Evolutionary conservation across 768 basidiomycete species (phyloP), one percentile per base, ranked within the genome.

Genomic region (Serendipita sp.): DNA sequence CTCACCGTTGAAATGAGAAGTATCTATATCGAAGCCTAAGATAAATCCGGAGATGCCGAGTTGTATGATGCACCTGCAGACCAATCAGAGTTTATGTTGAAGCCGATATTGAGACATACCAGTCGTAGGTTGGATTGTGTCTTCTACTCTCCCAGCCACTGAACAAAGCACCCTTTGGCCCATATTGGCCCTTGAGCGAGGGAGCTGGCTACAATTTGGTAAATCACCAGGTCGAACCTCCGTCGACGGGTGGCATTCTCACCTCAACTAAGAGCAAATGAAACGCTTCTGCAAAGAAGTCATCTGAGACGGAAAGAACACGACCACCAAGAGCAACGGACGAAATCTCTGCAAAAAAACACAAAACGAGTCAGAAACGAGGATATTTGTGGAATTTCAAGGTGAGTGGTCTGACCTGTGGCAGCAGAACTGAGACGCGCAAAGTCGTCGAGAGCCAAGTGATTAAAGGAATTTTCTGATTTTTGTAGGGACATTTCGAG

Each of bases 121-220:
- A 98, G 73, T 99, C 96, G 70, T 85, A 83, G 1, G 79, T 71
- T 1, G 88, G 84, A 74, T 96, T 97, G 74, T 99, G 96, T 69
- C 96, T 77, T 46, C 92, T 78, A 32, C 80, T 81, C 73, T 99
- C 96, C 96, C 96, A 99, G 63, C 94, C 96, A 68, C 86, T 90
- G 74, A 80, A 98, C 28, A 97, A 75, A 0, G 95, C 95, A 28
- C 96, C 96, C 46, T 93, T 95, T 2, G 92, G 89, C 4, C 95
- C 95, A 70, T 93, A 99, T 69, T 93, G 91, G n/a, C 96, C 96
- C 74, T 94, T 93, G 72, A 96, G 75, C 68, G 86, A 91, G 3
- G 80, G 82, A 28, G 94, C 84, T 4, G 94, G 88, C 93, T 96
- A 54, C 3, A 28, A 15, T 11, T 16, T 7, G 45, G 13, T 24